These are phyloP conservation scores for Lomentospora prolificans DNA, from an alignment of 2,329 filamentous ascomycete species.

Conservation along the genomic window DNA sequence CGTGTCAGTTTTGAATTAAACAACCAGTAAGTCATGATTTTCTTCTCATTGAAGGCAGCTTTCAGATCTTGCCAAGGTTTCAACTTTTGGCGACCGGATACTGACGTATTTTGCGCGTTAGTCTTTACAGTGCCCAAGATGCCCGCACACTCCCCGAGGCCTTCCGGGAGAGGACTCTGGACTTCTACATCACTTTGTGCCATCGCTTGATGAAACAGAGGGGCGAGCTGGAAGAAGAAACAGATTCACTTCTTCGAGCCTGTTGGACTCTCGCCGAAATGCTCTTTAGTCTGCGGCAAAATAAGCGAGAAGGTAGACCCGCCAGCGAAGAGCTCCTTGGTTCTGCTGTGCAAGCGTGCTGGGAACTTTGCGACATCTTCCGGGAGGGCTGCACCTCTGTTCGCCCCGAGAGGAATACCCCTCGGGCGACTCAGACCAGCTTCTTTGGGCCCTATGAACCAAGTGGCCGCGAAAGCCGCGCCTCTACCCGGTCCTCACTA, in stretches of 20 bases:
- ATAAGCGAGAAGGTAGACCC: constrained; percentile 59
- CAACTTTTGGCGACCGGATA: too few relatives aligned
- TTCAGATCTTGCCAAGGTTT: not conserved
- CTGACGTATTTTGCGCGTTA: too few relatives aligned
- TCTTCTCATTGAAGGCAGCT: not conserved
- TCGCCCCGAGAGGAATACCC: constrained; percentile 75
- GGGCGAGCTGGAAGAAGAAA: constrained; percentile 67
- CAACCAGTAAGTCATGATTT: constrained; percentile 55
- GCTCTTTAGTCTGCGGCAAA: constrained; percentile 83
- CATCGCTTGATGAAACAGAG: constrained; percentile 95
- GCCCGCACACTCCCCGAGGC: constrained; percentile 67
- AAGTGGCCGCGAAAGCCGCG: constrained; percentile 34
- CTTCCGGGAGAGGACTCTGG: constrained; percentile 80
- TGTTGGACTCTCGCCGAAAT: constrained; percentile 90
- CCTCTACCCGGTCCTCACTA: constrained; percentile 40
- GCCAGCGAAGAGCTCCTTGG: constrained; percentile 77
- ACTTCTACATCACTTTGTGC: constrained; percentile 90
- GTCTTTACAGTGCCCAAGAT: constrained; percentile 84
- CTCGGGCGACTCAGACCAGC: constrained; percentile 66
- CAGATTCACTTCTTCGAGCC: constrained; percentile 71
- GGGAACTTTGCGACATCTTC: constrained; percentile 91
- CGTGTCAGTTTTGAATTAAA: constrained; percentile 91
- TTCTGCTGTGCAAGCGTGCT: constrained; percentile 85
- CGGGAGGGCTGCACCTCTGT: constrained; percentile 85
- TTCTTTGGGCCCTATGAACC: constrained; percentile 51